These are phyloP conservation scores for Alloteropsis angusta DNA, from an alignment of 202 grass and related monocot species.

Conservation along the genomic window DNA sequence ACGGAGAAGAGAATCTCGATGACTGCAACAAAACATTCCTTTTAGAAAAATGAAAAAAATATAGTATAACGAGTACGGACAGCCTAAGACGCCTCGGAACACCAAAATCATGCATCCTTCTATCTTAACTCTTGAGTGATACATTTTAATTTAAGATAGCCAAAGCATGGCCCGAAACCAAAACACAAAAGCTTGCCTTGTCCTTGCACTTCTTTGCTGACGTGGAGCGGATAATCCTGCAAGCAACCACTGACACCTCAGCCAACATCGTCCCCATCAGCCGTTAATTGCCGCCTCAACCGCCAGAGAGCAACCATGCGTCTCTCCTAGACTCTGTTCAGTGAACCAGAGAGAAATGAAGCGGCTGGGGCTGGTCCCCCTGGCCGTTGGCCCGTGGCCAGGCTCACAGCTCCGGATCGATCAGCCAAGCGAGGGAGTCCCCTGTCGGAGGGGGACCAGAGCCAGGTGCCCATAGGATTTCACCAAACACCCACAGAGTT, in stretches of 20 bases:
- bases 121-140: no score
- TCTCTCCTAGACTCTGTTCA: no score
- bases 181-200: no score
- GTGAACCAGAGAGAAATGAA: background rate
- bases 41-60: no score
- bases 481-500: constrained; percentile 8
- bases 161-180: no score
- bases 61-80: no score
- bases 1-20: no score
- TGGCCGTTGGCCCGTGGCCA: background rate
- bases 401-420: background rate
- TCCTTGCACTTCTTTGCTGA: background rate
- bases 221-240: constrained; percentile 4
- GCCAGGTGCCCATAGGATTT: background rate
- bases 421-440: background rate
- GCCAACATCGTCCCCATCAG: background rate
- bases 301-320: background rate
- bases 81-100: no score
- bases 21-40: no score
- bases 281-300: background rate
- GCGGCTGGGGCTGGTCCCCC: background rate
- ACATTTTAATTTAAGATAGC: no score
- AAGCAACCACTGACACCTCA: background rate
- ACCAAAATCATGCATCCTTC: no score
- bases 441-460: background rate